Percentiles rank a stretch among this genome's conserved stretches.
phyloP scores from a whole-genome alignment of 768 basidiomycete species.

The Omphalotus guepiniiformis region DNA sequence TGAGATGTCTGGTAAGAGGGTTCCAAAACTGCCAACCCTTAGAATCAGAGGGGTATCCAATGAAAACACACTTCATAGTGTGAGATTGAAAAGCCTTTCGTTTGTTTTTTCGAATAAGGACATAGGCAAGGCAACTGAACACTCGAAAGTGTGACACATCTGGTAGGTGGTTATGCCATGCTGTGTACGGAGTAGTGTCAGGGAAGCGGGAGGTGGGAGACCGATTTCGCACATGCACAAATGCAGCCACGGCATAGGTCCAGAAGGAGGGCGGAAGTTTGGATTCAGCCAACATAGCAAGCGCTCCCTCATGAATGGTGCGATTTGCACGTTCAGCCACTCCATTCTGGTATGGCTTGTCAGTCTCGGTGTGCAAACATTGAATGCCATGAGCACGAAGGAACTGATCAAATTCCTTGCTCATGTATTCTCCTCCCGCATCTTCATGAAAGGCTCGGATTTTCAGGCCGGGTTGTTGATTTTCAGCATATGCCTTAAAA shows the following conservation, averaged over 20 bases:
- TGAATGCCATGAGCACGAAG: conserved; percentile 15
- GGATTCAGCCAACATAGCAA: conserved; percentile 17
- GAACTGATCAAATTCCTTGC: conserved; percentile 4
- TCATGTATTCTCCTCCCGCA: conserved; percentile 13
- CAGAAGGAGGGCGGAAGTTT: conserved; percentile 20
- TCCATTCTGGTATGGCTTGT: conserved; percentile 25
- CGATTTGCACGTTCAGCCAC: conserved; percentile 26
- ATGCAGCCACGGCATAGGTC: conserved; percentile 19
- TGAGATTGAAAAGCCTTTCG: conserved; percentile 22
- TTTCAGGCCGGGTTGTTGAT: no score
- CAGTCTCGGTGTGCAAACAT: conserved; percentile 15
- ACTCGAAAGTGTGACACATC: conserved; percentile 26
- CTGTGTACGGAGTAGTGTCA: conserved; percentile 6
- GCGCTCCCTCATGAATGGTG: conserved; percentile 16
- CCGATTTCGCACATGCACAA: conserved; percentile 17
- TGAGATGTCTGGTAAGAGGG: conserved; percentile 20
- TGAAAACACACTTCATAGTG: conserved; percentile 30
- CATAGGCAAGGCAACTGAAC: conserved; percentile 36
- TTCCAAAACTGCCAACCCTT: conserved; percentile 34
- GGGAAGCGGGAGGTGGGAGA: conserved; percentile 12
- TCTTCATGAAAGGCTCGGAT: conserved; percentile 6
- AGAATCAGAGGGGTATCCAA: conserved; percentile 30
- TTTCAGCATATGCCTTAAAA: conserved; percentile 21
- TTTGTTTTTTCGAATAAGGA: conserved; percentile 28
- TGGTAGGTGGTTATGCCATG: conserved; percentile 11